These are phyloP conservation scores for Naumovozyma castellii DNA, from an alignment of 805 yeast genomes.

Conservation along the genomic window DNA sequence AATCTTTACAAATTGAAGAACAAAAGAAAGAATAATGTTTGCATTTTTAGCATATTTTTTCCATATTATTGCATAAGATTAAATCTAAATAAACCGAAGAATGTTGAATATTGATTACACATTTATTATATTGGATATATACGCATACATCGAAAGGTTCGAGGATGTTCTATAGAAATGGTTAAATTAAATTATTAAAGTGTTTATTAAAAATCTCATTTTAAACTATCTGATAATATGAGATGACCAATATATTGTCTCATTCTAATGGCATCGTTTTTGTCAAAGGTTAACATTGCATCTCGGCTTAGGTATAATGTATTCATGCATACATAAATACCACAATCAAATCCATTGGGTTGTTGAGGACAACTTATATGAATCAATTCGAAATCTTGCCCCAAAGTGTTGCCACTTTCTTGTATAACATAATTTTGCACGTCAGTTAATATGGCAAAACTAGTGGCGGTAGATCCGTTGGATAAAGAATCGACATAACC, in stretches of 20 bases:
- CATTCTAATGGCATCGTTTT: constrained; percentile 57
- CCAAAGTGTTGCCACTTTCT: constrained; percentile 45
- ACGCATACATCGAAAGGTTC: too few relatives aligned
- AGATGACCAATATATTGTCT: constrained; percentile 39
- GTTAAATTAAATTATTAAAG: too few relatives aligned
- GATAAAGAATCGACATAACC: constrained; percentile 70
- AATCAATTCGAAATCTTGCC: constrained; percentile 26
- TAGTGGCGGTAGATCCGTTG: constrained; percentile 31
- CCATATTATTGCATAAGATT: too few relatives aligned
- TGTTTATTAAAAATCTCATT: background rate
- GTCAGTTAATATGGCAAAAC: constrained; percentile 33
- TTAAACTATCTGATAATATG: background rate
- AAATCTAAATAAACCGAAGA: too few relatives aligned
- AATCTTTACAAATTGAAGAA: too few relatives aligned
- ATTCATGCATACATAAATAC: constrained; percentile 81
- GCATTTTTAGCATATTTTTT: too few relatives aligned
- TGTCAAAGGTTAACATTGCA: constrained; percentile 44
- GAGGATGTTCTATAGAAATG: too few relatives aligned
- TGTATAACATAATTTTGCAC: constrained; percentile 53
- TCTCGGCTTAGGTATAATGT: constrained; percentile 52
- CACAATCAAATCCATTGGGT: constrained; percentile 87
- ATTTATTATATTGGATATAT: too few relatives aligned
- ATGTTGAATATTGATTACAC: too few relatives aligned
- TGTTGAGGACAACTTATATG: constrained; percentile 67
- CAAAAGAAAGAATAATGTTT: too few relatives aligned